phyloP scores from a whole-genome alignment of 352 stramenopile species.

The Phytophthora macrochlamydospora region DNA sequence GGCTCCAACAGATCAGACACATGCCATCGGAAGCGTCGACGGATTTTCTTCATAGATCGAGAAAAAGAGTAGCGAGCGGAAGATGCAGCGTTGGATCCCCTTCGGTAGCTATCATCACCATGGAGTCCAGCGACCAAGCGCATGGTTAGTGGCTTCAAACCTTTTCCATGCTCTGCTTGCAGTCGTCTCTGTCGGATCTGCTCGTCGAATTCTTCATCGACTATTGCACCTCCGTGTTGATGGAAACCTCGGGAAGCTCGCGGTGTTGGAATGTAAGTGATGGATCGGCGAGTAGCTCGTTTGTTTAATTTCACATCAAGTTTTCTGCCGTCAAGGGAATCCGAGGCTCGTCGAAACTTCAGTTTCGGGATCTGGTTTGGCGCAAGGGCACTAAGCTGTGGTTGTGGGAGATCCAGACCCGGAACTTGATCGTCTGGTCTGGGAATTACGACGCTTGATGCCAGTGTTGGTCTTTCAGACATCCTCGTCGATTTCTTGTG shows the following conservation, averaged over 20 bases:
- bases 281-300: background rate
- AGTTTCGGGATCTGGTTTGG: background rate
- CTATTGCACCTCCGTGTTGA: background rate
- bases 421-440: too few species aligned
- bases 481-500: too few species aligned
- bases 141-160: background rate
- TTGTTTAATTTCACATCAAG: background rate
- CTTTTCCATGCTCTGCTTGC: background rate
- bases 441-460: too few species aligned
- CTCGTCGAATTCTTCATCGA: conserved; percentile 4
- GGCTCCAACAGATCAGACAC: background rate
- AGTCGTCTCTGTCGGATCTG: background rate
- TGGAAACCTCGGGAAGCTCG: conserved; percentile 5
- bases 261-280: background rate
- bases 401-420: too few species aligned
- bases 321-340: background rate
- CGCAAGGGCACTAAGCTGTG: too few species aligned
- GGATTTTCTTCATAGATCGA: background rate
- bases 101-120: background rate
- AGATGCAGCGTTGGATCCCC: background rate
- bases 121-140: background rate
- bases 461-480: too few species aligned
- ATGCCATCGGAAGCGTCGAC: background rate
- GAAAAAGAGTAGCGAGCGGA: conserved; percentile 2
- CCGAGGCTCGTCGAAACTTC: background rate